A percentile compares a stretch with the other conserved stretches of the same genome.
Conservation (phyloP, 2,329 filamentous ascomycete genomes). For the Trichoderma semiorbis region DNA sequence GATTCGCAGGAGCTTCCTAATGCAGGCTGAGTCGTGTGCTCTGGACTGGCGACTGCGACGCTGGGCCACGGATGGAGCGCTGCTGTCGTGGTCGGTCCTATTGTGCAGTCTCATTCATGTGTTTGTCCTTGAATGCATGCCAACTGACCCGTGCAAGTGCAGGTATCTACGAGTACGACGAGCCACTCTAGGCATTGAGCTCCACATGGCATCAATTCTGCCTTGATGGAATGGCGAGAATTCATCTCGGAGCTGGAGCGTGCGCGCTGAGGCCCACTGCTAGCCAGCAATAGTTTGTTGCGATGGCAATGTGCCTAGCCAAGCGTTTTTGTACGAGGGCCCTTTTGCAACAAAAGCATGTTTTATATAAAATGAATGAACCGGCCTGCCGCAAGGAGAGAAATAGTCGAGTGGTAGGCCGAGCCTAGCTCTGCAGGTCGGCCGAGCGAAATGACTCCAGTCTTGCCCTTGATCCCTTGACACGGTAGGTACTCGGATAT, state of each 20-base stretch:
- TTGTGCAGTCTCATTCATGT: not conserved
- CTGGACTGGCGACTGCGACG: not conserved
- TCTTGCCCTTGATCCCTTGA: constrained; percentile 1
- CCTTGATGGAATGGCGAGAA: not conserved
- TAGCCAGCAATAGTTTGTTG: not conserved
- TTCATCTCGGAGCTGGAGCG: not conserved
- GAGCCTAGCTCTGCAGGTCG: not conserved
- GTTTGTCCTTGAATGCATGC: not conserved
- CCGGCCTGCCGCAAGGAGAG: constrained; percentile 2
- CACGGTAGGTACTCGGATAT: not conserved
- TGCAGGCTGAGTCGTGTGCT: constrained; percentile 12
- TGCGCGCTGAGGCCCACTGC: not conserved
- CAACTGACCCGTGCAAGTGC: not conserved
- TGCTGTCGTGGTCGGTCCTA: not conserved
- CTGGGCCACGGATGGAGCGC: not conserved
- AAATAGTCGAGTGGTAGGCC: not conserved
- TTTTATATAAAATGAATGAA: not conserved
- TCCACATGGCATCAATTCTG: constrained; percentile 8
- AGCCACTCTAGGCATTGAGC: not conserved
- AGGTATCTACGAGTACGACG: not conserved
- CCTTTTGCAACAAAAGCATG: not conserved
- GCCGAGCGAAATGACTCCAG: not conserved
- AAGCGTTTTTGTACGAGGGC: not conserved
- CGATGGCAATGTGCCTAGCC: not conserved
- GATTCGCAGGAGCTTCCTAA: constrained; percentile 4